Evolutionary conservation across 2,329 filamentous ascomycete species (phyloP).

Genomic region (Fusarium globosum): DNA sequence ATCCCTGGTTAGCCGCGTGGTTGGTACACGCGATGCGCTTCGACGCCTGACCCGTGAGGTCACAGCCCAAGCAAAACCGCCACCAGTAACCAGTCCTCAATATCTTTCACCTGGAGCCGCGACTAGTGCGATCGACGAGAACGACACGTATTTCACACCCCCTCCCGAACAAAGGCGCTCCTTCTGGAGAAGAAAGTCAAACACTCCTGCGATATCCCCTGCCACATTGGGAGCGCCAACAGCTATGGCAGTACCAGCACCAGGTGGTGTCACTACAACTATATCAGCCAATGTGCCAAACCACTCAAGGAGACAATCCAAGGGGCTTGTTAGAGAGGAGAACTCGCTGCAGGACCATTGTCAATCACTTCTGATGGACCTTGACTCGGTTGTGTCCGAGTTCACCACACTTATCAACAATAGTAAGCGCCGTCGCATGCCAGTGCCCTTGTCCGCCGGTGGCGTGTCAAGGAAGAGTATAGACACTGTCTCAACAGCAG

Average conservation of each 20-base stretch:
- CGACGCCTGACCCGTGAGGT: constrained; percentile 88
- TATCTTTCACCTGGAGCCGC: constrained; percentile 57
- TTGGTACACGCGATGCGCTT: constrained; percentile 88
- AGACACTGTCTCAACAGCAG: constrained; percentile 79
- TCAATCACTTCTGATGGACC: constrained; percentile 81
- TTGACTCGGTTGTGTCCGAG: constrained; percentile 85
- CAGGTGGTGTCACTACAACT: constrained; percentile 49
- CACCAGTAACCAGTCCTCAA: constrained; percentile 41
- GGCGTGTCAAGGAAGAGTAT: constrained; percentile 70
- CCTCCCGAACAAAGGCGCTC: constrained; percentile 63
- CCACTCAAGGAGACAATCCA: constrained; percentile 52
- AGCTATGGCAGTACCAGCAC: constrained; percentile 56
- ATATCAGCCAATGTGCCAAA: constrained; percentile 48
- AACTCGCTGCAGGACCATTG: constrained; percentile 83
- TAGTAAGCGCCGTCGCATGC: constrained; percentile 80
- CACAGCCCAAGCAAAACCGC: constrained; percentile 60
- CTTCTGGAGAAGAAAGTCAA: constrained; percentile 94
- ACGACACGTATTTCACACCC: constrained; percentile 66
- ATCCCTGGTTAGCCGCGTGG: constrained; percentile 83
- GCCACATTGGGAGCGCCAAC: constrained; percentile 53
- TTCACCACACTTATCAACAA: constrained; percentile 82
- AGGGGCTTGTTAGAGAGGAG: constrained; percentile 61
- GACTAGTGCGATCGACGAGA: constrained; percentile 60
- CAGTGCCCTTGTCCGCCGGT: constrained; percentile 61
- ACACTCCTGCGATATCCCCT: constrained; percentile 59